Base-by-base conservation (phyloP, 805 yeast genomes). In the Wickerhamiella allomyrinae region DNA sequence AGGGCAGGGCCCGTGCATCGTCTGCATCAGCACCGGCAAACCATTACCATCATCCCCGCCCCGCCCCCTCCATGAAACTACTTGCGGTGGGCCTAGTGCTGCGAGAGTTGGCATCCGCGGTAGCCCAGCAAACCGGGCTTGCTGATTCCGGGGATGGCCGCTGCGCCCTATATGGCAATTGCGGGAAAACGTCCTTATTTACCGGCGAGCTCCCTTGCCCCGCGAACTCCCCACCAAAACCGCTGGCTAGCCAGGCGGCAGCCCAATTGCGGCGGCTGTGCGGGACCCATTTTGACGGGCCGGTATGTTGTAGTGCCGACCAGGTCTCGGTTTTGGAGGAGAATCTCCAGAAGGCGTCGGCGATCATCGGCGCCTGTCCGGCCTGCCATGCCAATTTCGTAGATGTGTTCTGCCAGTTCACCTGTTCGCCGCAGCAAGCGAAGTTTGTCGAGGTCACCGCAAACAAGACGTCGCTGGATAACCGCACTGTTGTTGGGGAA, bases 351-450 rank as follows among this genome's bases (percentile, higher is more conserved):
- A 81, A 78, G 50, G 94, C 83, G 19, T 93, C 79, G 48, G 75
- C 83, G 1, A 58, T 84, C 44, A 79, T 87, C 39, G 79, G 94
- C 3, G 79, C 94, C 2, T 81, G 98, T 59, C 96, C 96, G 2
- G 97, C 98, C 0, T 89, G 98, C 58, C 67, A 73, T 44, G 76
- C 75, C 59, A 89, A 89, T 65, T 89, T 89, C 59, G 74, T 74
- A 54, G 81, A 79, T 52, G 67, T 87, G 50, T 85, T 85, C 56
- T 91, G 70, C 63, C 75, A 77, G 33, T 86, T 91, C 60, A 80
- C 95, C 1, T 89, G 98, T 60, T 81, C 95, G 3, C 78, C 95
- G 0, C 65, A 81, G 51, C 96, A 89, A 60, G 69, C 84, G 0
- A 59, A 64, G 10, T 89, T 85, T 60, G 69, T 86, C 10, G 71